These are phyloP conservation scores for Candolleomyces efflorescens DNA, from an alignment of 768 basidiomycete genomes.

Conservation along the genomic window DNA sequence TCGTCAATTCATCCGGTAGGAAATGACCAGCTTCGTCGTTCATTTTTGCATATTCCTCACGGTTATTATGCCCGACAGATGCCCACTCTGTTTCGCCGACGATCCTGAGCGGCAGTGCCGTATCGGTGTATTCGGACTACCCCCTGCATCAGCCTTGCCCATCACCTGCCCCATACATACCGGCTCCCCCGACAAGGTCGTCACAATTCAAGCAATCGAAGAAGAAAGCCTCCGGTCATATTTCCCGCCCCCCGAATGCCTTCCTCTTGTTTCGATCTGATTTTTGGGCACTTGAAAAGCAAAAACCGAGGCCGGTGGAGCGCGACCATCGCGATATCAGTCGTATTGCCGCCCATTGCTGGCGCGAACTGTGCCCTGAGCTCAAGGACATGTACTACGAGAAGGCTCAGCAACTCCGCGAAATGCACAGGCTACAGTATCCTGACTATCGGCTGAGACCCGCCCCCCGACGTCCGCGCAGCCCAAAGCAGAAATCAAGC, in stretches of 20 bases:
- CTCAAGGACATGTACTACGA: constrained; percentile 38
- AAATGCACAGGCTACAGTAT: constrained; percentile 40
- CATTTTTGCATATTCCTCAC: too few relatives aligned
- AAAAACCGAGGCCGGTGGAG: constrained; percentile 44
- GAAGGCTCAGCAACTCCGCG: constrained; percentile 40
- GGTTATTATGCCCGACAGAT: too few relatives aligned
- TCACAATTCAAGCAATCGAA: constrained; percentile 21
- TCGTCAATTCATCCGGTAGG: too few relatives aligned
- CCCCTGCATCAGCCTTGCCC: not conserved
- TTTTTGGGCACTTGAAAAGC: constrained; percentile 51
- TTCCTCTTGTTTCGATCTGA: constrained; percentile 72
- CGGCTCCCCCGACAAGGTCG: not conserved
- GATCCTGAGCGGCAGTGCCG: not conserved
- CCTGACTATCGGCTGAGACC: constrained; percentile 59
- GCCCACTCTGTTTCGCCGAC: not conserved
- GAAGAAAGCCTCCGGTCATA: constrained; percentile 32
- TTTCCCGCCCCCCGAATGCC: constrained; percentile 70
- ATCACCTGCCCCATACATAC: constrained; percentile 12
- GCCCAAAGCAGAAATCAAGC: constrained; percentile 29
- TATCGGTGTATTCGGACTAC: not conserved
- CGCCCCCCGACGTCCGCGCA: constrained; percentile 18
- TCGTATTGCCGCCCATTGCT: constrained; percentile 57
- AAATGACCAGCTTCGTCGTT: too few relatives aligned
- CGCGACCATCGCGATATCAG: constrained; percentile 66
- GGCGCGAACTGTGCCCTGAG: constrained; percentile 46